A percentile compares a stretch with the other conserved stretches of the same genome.
phyloP scores from a whole-genome alignment of 148 eudicot genomes.

The Camellia granthamiana region DNA sequence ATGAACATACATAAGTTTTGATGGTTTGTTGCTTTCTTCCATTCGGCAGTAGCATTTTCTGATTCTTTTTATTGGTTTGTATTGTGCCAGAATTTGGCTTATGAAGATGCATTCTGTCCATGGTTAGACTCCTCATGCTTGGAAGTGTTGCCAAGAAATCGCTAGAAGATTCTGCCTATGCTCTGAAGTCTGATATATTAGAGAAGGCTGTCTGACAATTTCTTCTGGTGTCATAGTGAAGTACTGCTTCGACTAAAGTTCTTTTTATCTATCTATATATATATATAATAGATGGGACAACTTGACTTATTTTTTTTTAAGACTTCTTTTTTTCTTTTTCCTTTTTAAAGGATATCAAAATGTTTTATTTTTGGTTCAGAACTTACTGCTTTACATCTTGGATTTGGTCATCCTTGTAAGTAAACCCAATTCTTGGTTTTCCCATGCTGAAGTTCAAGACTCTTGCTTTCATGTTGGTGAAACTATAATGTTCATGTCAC shows the following conservation, averaged over 20 bases:
- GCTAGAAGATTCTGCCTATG: background rate
- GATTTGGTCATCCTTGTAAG: constrained; percentile 51
- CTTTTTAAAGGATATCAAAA: too few species aligned
- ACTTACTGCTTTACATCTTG: constrained; percentile 40
- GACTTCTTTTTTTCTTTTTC: too few species aligned
- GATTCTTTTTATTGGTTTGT: background rate
- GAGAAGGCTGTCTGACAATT: background rate
- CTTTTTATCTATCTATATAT: background rate
- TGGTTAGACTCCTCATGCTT: background rate
- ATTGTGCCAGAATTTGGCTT: background rate
- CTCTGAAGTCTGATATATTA: background rate
- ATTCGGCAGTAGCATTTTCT: background rate
- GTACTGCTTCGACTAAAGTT: background rate
- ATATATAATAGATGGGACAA: background rate
- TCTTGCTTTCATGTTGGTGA: constrained; percentile 67
- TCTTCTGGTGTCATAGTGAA: background rate
- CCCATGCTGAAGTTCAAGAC: constrained; percentile 95
- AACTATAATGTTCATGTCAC: too few species aligned
- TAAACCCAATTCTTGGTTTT: constrained; percentile 77
- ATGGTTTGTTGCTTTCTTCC: background rate
- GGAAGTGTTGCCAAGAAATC: background rate
- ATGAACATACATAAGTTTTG: background rate
- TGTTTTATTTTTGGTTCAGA: constrained; percentile 16
- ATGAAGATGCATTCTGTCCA: background rate
- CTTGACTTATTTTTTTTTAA: background rate